phyloP scores from a whole-genome alignment of 106 monocot genomes.

The Dendrobium officinale region DNA sequence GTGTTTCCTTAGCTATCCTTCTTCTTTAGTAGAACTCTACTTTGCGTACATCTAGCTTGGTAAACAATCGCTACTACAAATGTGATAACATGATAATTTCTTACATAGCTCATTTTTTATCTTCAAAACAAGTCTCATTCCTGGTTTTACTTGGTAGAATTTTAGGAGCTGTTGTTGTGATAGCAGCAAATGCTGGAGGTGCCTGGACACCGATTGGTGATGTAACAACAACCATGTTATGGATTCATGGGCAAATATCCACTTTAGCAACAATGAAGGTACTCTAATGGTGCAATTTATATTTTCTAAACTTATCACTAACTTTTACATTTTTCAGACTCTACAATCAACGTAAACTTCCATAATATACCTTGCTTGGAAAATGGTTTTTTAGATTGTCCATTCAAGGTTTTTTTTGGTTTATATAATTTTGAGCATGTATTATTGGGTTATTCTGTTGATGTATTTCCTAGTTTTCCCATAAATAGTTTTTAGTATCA shows the following conservation, averaged over 20 bases:
- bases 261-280: slow-evolving; percentile 81
- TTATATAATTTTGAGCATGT: too few species aligned
- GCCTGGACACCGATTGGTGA: slow-evolving; percentile 99
- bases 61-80: not conserved
- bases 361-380: too few species aligned
- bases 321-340: too few species aligned
- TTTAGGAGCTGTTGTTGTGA: slow-evolving; percentile 97
- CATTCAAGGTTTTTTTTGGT: too few species aligned
- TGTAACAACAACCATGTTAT: slow-evolving; percentile 98
- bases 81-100: not conserved
- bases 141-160: slow-evolving; percentile 46
- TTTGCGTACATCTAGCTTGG: not conserved
- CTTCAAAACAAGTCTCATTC: slow-evolving; percentile 8
- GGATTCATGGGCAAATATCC: slow-evolving; percentile 98
- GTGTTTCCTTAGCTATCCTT: not conserved
- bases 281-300: not conserved
- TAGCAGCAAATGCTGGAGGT: slow-evolving; percentile 99
- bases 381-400: too few species aligned
- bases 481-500: too few species aligned
- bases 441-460: too few species aligned
- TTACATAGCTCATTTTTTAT: not conserved
- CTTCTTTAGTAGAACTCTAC: not conserved
- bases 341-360: too few species aligned
- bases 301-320: not conserved
- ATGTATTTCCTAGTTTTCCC: too few species aligned